A percentile compares a stretch with the other conserved stretches of the same genome.
Evolutionary conservation across 805 yeast genomes (phyloP).

Genomic region (Kodamaea fukazawae): DNA sequence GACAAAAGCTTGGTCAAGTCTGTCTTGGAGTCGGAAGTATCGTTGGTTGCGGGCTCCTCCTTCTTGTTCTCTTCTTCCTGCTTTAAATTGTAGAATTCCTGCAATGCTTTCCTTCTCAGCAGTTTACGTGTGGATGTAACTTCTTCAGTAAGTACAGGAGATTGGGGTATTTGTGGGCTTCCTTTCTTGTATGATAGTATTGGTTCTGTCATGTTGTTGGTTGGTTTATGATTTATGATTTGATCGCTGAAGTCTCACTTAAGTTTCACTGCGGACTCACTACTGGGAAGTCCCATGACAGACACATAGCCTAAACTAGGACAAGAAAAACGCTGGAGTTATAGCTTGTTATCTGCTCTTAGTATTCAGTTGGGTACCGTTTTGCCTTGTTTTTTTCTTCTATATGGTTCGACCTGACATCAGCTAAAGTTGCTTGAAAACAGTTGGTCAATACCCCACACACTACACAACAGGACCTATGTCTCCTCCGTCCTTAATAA

Average conservation of each 20-base stretch:
- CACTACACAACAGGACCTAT: too few relatives aligned
- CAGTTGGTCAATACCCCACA: too few relatives aligned
- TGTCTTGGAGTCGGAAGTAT: not conserved
- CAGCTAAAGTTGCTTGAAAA: too few relatives aligned
- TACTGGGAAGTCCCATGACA: too few relatives aligned
- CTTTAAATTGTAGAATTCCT: slow-evolving; percentile 39
- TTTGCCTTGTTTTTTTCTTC: too few relatives aligned
- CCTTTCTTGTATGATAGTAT: slow-evolving; percentile 30
- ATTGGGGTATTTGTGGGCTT: slow-evolving; percentile 10
- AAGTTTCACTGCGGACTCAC: too few relatives aligned
- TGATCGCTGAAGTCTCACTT: not conserved
- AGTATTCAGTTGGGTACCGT: too few relatives aligned
- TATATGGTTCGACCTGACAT: too few relatives aligned
- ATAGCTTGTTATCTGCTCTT: too few relatives aligned
- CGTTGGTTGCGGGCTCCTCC: not conserved
- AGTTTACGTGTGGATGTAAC: slow-evolving; percentile 23
- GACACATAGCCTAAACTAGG: too few relatives aligned
- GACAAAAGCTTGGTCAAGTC: not conserved
- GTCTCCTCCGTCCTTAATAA: too few relatives aligned
- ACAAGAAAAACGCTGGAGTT: too few relatives aligned
- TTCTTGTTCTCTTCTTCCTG: slow-evolving; percentile 12
- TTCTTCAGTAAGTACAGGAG: slow-evolving; percentile 2
- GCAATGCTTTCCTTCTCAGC: slow-evolving; percentile 41
- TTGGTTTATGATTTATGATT: not conserved
- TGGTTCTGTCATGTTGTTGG: slow-evolving; percentile 11